Evolutionary conservation across 768 basidiomycete genomes (phyloP), one percentile per base, ranked within the genome.

Genomic region (Roridomyces roridus): DNA sequence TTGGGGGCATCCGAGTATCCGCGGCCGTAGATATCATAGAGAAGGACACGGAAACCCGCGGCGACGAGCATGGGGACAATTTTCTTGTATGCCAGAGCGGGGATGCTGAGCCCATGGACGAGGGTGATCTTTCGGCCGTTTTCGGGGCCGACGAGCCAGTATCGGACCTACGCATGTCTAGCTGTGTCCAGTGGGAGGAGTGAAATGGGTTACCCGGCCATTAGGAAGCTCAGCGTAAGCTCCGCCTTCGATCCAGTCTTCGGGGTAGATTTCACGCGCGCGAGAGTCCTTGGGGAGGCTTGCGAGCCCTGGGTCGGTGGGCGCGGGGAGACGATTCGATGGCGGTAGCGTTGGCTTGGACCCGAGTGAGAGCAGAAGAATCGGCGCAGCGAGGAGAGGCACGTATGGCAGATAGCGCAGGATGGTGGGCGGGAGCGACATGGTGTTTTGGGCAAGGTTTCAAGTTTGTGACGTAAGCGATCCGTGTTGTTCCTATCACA

Each of bases 1-100:
- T 76, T 72, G 0, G 83, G 83, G 0, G 83, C 83, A 42, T 84
- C 83, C 4, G 80, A 81, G 63, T 83, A 84, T 7, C 83, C 83
- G 11, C 83, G 75, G 9, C 83, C 84, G 39, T 81, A 84, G 8
- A 83, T 70, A 65, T 84, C 82, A 46, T 81, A 84, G 15, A 82
- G 68, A 18, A 84, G 75, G 24, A 85, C 77, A 31, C 77, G 78
- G 63, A 74, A 81, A 20, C 81, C 81, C 9, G 65, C 72, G 4
- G 70, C 66, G 12, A 74, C 79, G 1, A 83, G 73, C 24, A 70
- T 65, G 3, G 79, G 79, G 0, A 77, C 80, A 12, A 84, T 68
- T 17, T 44, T 23, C 3, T 3, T 76, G 79, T 77, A 83, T 35
- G 81, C 70, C n/a, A 82, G 71, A 17, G 81, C 68, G 17, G 83